Base-by-base conservation (phyloP, 75 land plant species). In the Cupressus sempervirens region DNA sequence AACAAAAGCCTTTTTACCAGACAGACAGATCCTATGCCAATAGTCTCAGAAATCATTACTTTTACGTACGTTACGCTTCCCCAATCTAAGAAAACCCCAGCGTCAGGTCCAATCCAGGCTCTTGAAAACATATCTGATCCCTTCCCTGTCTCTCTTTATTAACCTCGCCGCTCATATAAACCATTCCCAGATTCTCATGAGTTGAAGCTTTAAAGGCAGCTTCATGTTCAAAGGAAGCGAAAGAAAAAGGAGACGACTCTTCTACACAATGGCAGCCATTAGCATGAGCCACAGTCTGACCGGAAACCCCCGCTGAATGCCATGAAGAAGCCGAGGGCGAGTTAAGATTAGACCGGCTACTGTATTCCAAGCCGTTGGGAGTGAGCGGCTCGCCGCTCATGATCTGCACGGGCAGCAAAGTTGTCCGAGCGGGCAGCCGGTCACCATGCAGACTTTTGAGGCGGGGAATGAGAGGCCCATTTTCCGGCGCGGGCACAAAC, bases 371-470 rank as follows among this genome's bases (percentile, higher is more conserved):
- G 2, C 53, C 53, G 15, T 50, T 93, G 4, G 96, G 99, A 4
- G 99, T 38, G 9, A 95, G 93, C 12, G 99, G 99, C 0, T 95
- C 97, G 79, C 98, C 94, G 81, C 62, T 56, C 62, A 56, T 20
- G 20, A 50, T 50, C 62, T 56, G 62, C 62, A 56, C 20, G 1
- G 62, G 62, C 7, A 23, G 5, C 62, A 56, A 56, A 16, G 7
- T 26, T 18, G 26, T 56, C 0, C 6, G 62, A 56, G 26, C 20
- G 4, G 5, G 26, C 62, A 20, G 62, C 62, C 62, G 26, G 62
- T 75, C 23, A 20, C 77, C 41, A 3, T 43, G 43, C 41, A 89
- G 32, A 41, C 83, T 86, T 73, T 89, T 89, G 12, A 89, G 62
- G 86, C 90, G 87, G 4, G 90, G 90, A 48, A 89, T 89, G 65